These are phyloP conservation scores for Triticum dicoccoides DNA, from an alignment of 176 grass and related monocot genomes.

Conservation along the genomic window DNA sequence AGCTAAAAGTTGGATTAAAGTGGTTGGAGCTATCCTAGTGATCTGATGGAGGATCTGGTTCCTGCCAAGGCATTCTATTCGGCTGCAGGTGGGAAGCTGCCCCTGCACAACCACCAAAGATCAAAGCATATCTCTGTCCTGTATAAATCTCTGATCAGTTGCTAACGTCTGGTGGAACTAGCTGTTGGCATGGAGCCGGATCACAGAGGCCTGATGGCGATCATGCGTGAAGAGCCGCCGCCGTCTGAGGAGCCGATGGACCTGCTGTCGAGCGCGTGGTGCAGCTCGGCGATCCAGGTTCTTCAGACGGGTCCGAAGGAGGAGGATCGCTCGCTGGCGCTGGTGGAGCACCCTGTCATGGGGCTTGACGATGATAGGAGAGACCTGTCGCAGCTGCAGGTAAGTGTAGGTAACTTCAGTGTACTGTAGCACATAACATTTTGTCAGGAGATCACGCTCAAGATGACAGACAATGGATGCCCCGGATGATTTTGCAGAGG, in stretches of 20 bases:
- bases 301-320: constrained; percentile 41
- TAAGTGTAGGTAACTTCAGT: constrained; percentile 30
- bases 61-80: constrained; percentile 38
- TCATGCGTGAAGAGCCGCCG: constrained; percentile 23
- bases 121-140: constrained; percentile 1
- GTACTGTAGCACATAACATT: constrained; percentile 22
- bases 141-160: constrained; percentile 34
- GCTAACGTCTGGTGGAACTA: constrained; percentile 7
- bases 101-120: constrained; percentile 35
- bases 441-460: background rate
- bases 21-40: constrained; percentile 52
- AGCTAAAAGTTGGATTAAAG: constrained; percentile 49
- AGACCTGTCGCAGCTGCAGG: constrained; percentile 33
- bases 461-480: background rate
- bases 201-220: constrained; percentile 19
- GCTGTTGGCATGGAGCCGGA: constrained; percentile 49
- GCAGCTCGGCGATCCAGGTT: constrained; percentile 82
- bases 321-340: constrained; percentile 57
- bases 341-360: constrained; percentile 66
- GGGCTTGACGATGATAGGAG: constrained; percentile 22
- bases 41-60: constrained; percentile 49
- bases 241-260: constrained; percentile 51
- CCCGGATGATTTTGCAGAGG: constrained; percentile 41
- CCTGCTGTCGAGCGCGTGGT: constrained; percentile 77
- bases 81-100: constrained; percentile 16